Base-by-base conservation (phyloP, 805 yeast genomes). In the Candida pseudofarinosa region DNA sequence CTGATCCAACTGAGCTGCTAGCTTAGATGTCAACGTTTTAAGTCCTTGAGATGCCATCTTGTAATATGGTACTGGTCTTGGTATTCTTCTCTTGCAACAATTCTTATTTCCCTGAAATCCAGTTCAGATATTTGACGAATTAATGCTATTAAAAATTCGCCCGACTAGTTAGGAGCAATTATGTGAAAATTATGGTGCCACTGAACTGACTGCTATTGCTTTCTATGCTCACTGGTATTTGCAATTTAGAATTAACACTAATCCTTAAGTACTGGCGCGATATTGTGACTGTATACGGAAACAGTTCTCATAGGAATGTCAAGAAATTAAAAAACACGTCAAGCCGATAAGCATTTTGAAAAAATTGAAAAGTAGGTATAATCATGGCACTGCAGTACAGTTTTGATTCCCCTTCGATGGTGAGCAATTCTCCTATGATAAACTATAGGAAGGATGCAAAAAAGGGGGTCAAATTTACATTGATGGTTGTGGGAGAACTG, bases 1-100 rank as follows among this genome's bases (percentile, higher is more conserved):
- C 48, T 76, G 73, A 55, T 91, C 99, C 19, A 91, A 74, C 33
- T 77, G 77, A 0, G 91, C 83, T 0, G 98, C 98, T 1, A 77
- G 67, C 42, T 60, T 62, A 5, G 74, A 62, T 2, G 72, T 51
- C 16, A 70, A 55, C 40, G 71, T 65, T 37, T 54, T 59, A 33
- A 61, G 51, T 41, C 50, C 45, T 23, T 23, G 28, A 7, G 10
- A 23, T 23, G 10, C 28, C 28, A 23, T 23, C 4, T 7, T 32
- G 10, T 16, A 32, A 32, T 32, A 32, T 32, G 32, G n/a, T n/a
- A n/a, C n/a, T n/a, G n/a, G n/a, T n/a, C n/a, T n/a, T n/a, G n/a
- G n/a, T n/a, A n/a, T n/a, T n/a, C n/a, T n/a, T n/a, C n/a, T n/a
- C n/a, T n/a, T n/a, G n/a, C n/a, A n/a, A n/a, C n/a, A n/a, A n/a